Evolutionary conservation across 1,284 basidiomycete genomes (phyloP).

Genomic region (Austroboletus novae-zelandiae): DNA sequence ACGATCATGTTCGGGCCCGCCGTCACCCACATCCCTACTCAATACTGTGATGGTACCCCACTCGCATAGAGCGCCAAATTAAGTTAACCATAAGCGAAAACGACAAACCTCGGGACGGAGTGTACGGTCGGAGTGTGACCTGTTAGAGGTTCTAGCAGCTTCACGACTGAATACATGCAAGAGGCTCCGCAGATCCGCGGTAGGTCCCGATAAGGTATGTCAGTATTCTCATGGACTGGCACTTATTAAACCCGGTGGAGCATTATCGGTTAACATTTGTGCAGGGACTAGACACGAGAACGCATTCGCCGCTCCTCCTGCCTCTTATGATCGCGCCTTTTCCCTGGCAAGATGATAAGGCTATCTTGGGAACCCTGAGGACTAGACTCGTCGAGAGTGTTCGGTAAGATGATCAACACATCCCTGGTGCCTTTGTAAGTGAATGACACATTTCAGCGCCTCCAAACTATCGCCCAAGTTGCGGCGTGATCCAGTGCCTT

Average conservation of each 20-base stretch:
- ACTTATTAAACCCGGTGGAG: conserved; percentile 22
- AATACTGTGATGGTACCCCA: not conserved
- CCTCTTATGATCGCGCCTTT: conserved; percentile 23
- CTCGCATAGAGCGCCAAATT: not conserved
- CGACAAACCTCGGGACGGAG: conserved; percentile 15
- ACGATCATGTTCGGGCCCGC: conserved; percentile 16
- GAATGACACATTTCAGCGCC: conserved; percentile 11
- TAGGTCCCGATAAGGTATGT: conserved; percentile 21
- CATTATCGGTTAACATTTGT: conserved; percentile 17
- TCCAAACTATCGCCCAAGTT: conserved; percentile 2
- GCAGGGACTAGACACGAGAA: conserved; percentile 22
- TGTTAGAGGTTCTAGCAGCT: conserved; percentile 1
- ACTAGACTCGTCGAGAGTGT: conserved; percentile 19
- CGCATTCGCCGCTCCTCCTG: conserved; percentile 28
- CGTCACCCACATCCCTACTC: conserved; percentile 5
- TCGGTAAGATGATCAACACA: conserved; percentile 24
- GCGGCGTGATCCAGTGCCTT: conserved; percentile 21
- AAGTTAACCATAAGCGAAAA: conserved; percentile 4
- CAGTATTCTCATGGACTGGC: conserved; percentile 24
- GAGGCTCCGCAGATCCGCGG: conserved; percentile 32
- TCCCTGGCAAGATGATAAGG: conserved; percentile 25
- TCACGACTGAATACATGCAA: not conserved
- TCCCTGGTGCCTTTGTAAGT: conserved; percentile 23
- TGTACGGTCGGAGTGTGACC: conserved; percentile 2
- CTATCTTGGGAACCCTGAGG: conserved; percentile 31